Evolutionary conservation across 148 eudicot genomes (phyloP).

Genomic region (Polygonum aviculare): DNA sequence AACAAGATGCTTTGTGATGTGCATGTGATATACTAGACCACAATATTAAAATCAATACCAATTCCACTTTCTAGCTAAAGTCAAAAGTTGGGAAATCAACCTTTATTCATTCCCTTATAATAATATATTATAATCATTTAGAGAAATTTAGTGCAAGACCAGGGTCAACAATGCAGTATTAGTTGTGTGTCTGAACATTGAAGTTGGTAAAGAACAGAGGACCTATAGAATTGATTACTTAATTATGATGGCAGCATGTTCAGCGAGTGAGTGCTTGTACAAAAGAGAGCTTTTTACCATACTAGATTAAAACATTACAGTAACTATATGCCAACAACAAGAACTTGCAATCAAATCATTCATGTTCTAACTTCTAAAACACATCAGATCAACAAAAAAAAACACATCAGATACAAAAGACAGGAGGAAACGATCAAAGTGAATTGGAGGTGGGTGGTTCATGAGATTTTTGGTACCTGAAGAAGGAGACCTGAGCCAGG

Average conservation of each 20-base stretch:
- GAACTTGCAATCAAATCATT: neutral
- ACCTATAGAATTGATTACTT: neutral
- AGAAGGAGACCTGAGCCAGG: constrained; percentile 92
- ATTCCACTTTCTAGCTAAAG: neutral
- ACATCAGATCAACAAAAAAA: neutral
- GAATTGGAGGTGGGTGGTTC: neutral
- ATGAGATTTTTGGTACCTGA: constrained; percentile 39
- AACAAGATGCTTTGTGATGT: constrained; percentile 10
- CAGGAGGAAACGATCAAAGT: neutral
- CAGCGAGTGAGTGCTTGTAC: neutral
- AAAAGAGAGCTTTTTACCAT: neutral
- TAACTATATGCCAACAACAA: neutral
- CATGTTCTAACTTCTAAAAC: neutral
- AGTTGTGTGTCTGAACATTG: neutral
- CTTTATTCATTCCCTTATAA: neutral
- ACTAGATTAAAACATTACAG: neutral
- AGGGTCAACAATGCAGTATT: neutral
- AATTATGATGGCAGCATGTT: neutral
- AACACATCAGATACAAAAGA: too few relatives aligned
- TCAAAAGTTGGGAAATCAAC: neutral
- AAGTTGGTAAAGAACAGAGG: neutral
- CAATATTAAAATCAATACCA: constrained; percentile 1
- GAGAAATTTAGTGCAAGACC: neutral
- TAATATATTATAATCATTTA: neutral
- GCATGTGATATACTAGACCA: constrained; percentile 7